Base-by-base conservation (phyloP, 306 rosid species). In the Senna tora region DNA sequence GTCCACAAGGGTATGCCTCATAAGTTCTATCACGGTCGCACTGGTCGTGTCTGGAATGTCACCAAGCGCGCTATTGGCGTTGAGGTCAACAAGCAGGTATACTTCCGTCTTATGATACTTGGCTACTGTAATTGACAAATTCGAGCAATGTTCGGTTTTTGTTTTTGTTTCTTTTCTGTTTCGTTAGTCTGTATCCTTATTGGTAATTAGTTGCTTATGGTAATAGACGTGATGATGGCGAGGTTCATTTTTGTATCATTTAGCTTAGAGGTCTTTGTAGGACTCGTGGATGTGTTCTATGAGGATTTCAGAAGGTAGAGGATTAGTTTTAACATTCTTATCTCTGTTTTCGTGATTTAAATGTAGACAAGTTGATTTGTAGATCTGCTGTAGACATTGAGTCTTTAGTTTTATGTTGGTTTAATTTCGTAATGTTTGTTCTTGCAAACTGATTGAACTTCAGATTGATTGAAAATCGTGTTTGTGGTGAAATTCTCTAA, bases 1-100 rank as follows among this genome's bases (percentile, higher is more conserved):
- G 77, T 94, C 9, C 98, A 94, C 71, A 94, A 94, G 65, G 98
- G 98, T 9, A 94, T 94, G 98, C 98, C 97, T 0, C 98, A 94
- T 73, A 94, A 94, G 75, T 94, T 91, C 82, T 94, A 94, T 80
- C 98, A 94, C 17, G 98, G 98, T 25, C 97, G 98, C 38, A 94
- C 98, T 4, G 98, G 97, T 0, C 88, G 85, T 2, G 97, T 94
- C 67, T 94, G 98, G 98, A 94, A 94, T 15, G 88, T 94, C 22
- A 94, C 98, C 82, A 94, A 94, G 75, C 90, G 98, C 36, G 98
- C 98, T 43, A 86, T 94, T 13, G 98, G 98, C 0, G 98, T 94
- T 0, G 98, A 94, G 59, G 81, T 94, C 5, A 94, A 94, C 84
- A 94, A 94, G 25, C 97, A 94, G 97, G 98, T 94, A 72, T 25